Conservation (phyloP, 495 filamentous ascomycete genomes). For the Neurospora sp. region DNA sequence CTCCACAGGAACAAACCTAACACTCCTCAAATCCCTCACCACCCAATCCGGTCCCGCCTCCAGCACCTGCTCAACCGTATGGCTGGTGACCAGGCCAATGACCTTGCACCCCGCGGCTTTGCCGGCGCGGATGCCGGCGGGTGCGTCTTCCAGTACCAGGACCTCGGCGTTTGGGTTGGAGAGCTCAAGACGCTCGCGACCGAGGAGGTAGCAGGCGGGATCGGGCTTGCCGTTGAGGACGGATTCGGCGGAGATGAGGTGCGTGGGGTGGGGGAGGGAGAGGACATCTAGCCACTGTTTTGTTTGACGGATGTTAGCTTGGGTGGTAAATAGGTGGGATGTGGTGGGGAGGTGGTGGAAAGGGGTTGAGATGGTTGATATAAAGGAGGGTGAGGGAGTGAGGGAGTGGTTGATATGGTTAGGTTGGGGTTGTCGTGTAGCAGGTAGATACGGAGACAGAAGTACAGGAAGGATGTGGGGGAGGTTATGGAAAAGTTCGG, state of each 20-base stretch:
- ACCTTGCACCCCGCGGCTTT: constrained; percentile 87
- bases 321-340: too few relatives aligned
- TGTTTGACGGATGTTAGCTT: neutral
- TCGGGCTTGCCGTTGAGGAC: constrained; percentile 81
- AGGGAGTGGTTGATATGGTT: too few relatives aligned
- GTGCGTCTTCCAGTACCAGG: constrained; percentile 85
- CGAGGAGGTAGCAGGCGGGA: constrained; percentile 74
- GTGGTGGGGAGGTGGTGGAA: too few relatives aligned
- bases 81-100: constrained; percentile 77
- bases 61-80: constrained; percentile 59
- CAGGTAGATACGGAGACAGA: neutral
- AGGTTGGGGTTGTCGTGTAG: neutral
- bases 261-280: constrained; percentile 58
- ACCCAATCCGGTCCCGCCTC: constrained; percentile 81
- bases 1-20: constrained; percentile 45
- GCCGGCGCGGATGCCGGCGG: constrained; percentile 80
- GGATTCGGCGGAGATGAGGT: constrained; percentile 78
- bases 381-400: too few relatives aligned
- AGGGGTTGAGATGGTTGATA: too few relatives aligned
- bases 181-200: constrained; percentile 52
- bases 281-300: constrained; percentile 67
- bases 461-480: too few relatives aligned
- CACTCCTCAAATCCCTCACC: constrained; percentile 65
- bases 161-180: constrained; percentile 31
- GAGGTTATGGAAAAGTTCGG: neutral